phyloP scores from a whole-genome alignment of 164 flowering plant species.

The Saururus chinensis region DNA sequence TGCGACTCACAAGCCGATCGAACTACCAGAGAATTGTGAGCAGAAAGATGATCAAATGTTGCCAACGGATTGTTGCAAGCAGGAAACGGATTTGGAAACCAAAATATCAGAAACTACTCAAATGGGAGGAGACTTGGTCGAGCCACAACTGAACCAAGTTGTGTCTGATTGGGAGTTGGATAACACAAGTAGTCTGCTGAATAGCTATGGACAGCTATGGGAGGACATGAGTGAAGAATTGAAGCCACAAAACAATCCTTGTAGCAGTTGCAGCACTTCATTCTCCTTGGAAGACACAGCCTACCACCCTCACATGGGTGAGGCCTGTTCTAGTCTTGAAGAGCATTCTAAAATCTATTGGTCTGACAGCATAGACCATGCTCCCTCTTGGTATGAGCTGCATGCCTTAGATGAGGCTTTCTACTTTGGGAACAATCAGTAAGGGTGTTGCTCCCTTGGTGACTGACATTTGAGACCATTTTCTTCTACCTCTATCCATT shows the following conservation, averaged over 20 bases:
- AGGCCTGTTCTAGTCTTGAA: constrained; percentile 15
- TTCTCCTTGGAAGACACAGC: constrained; percentile 28
- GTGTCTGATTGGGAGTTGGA: constrained; percentile 6
- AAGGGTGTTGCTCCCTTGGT: background rate
- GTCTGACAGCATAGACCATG: constrained; percentile 35
- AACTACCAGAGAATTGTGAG: constrained; percentile 8
- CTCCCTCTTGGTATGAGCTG: constrained; percentile 40
- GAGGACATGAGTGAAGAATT: constrained; percentile 21
- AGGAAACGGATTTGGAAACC: background rate
- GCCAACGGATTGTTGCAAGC: background rate
- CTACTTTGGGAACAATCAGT: constrained; percentile 16
- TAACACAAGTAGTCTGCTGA: constrained; percentile 12
- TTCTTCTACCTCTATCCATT: background rate
- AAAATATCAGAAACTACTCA: background rate
- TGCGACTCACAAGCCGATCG: constrained; percentile 39
- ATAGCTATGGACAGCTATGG: constrained; percentile 19
- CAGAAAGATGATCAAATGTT: constrained; percentile 4
- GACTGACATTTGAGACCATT: background rate
- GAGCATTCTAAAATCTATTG: constrained; percentile 27
- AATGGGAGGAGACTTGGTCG: background rate
- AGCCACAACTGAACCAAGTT: constrained; percentile 8
- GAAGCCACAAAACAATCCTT: constrained; percentile 12
- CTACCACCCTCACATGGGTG: constrained; percentile 15
- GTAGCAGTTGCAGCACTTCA: constrained; percentile 18
- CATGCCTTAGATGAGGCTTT: constrained; percentile 27